phyloP scores from a whole-genome alignment of 768 basidiomycete species.

The Chalciporus pseudorubinellus region DNA sequence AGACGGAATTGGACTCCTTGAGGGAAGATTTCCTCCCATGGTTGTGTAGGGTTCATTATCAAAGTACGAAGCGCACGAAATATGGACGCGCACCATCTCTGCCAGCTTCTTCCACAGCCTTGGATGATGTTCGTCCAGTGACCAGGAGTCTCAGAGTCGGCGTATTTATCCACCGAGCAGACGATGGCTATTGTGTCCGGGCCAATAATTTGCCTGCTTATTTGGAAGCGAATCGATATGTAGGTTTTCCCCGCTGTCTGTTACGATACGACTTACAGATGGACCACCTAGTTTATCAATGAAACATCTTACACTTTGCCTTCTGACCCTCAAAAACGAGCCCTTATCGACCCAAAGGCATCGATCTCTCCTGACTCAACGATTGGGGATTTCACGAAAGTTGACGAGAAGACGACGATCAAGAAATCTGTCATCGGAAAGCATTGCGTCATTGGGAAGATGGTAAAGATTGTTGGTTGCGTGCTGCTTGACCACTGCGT shows the following conservation, averaged over 20 bases:
- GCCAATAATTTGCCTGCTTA: constrained; percentile 77
- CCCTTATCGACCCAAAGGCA: constrained; percentile 74
- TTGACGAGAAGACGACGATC: constrained; percentile 77
- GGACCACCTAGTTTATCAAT: constrained; percentile 42
- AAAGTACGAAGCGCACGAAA: constrained; percentile 53
- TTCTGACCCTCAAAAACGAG: constrained; percentile 57
- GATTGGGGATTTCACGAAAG: constrained; percentile 77
- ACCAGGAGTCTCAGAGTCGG: constrained; percentile 60
- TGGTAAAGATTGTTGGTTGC: constrained; percentile 80
- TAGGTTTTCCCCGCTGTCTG: constrained; percentile 33
- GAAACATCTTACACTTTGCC: constrained; percentile 53
- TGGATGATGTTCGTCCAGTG: constrained; percentile 34
- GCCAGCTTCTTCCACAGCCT: constrained; percentile 44
- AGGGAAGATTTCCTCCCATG: constrained; percentile 91
- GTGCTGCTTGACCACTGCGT: constrained; percentile 88
- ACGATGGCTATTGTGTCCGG: constrained; percentile 58
- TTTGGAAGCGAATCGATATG: constrained; percentile 78
- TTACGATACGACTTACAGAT: constrained; percentile 17
- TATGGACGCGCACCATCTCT: constrained; percentile 49
- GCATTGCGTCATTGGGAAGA: constrained; percentile 82
- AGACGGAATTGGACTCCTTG: constrained; percentile 73
- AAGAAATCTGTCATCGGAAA: constrained; percentile 78
- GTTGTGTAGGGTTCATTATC: constrained; percentile 85
- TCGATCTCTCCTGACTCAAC: constrained; percentile 83
- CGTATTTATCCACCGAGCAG: constrained; percentile 53